Evolutionary conservation across 345 rosid genomes (phyloP), one percentile per base, ranked within the genome.

Genomic region (Aegle marmelos): DNA sequence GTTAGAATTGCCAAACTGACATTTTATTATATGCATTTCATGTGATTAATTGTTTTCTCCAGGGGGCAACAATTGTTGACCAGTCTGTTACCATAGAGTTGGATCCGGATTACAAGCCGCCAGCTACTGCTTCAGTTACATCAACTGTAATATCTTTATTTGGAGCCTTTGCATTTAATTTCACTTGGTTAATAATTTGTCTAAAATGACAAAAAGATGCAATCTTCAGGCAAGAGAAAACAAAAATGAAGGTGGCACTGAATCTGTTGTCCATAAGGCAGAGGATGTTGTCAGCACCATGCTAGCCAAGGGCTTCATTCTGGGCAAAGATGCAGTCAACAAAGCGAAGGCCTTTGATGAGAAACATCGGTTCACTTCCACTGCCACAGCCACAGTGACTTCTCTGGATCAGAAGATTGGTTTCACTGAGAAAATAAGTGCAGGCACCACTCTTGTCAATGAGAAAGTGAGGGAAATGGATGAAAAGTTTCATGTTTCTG

Each of bases 11-110:
- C 4, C 73, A 8, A 50, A 7, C 25, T 48, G 22, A 2, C 3
- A 7, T 28, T 53, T 70, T 30, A 19, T 21, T 4, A 14, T 31
- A 21, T 6, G 24, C 6, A 9, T 48, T 22, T 60, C 37, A 9
- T 68, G 19, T 68, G 67, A 24, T 59, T 7, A 60, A 60, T 31
- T 31, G 17, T 67, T 6, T 25, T 45, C 39, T 31, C 30, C 88
- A 91, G 98, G 98, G 98, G 75, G 95, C 98, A 66, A 95, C 95
- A 24, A 93, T 95, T 78, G 93, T 93, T 59, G 95, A 95, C 69
- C 90, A 88, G 78, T 74, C 95, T 67, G 95, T 95, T 72, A 83
- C 63, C 73, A 85, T 95, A 58, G 89, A 89, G 50, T 79, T 87
- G 81, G 98, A 92, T 85, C 88, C 92, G 33, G 88, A 89, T 78